Percentiles rank a stretch among this genome's conserved stretches.
Evolutionary conservation across 805 yeast species (phyloP).

Genomic region (Starmerella khaoyaiensis): DNA sequence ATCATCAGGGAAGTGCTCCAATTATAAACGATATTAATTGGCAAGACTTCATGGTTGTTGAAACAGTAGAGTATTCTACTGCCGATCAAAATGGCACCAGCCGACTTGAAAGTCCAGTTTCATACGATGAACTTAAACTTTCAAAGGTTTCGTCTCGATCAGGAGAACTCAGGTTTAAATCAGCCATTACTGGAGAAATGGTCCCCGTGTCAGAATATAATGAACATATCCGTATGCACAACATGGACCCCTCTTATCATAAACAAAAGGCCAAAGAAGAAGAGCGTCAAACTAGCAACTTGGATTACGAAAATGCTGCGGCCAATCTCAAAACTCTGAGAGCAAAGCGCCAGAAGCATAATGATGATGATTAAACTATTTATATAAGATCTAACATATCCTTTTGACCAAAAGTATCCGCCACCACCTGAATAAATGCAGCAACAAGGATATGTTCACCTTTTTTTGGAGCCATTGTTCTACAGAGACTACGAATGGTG

Average conservation of each 20-base stretch:
- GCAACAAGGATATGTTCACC: conserved; percentile 1
- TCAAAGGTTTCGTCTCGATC: background rate
- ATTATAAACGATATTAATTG: conserved; percentile 46
- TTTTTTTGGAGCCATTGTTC: conserved; percentile 2
- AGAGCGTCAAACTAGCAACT: conserved; percentile 27
- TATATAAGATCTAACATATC: conserved; percentile 6
- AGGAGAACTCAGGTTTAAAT: conserved; percentile 35
- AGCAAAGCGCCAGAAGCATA: conserved; percentile 6
- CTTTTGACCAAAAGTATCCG: conserved; percentile 18
- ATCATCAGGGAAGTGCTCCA: background rate
- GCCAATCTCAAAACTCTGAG: conserved; percentile 28
- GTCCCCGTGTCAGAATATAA: conserved; percentile 56
- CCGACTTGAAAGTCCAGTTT: conserved; percentile 31
- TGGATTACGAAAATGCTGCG: conserved; percentile 27
- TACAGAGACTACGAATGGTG: conserved; percentile 32
- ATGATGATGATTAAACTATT: background rate
- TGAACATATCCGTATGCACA: conserved; percentile 52
- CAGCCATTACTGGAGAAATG: conserved; percentile 67
- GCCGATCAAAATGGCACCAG: conserved; percentile 28
- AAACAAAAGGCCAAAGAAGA: conserved; percentile 40
- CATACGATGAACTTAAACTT: conserved; percentile 5
- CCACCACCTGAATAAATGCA: conserved; percentile 15
- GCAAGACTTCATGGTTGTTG: conserved; percentile 68
- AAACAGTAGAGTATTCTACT: conserved; percentile 44
- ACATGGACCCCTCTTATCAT: conserved; percentile 67